Evolutionary conservation across 1,139 yeast species (phyloP).

Genomic region (Kodamaea sp.): DNA sequence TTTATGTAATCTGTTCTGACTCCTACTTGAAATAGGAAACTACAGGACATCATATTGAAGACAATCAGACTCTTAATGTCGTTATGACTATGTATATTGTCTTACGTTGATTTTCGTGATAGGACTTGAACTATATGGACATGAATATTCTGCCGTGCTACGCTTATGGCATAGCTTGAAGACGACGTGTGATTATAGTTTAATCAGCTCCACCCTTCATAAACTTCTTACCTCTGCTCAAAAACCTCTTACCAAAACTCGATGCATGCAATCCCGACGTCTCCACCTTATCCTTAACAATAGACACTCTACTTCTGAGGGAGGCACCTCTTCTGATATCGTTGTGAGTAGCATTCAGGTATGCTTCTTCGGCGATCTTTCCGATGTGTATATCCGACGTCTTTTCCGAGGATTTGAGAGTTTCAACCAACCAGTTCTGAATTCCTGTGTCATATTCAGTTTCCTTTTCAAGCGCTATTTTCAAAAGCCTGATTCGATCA

Average conservation of each 20-base stretch:
- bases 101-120: too few species aligned
- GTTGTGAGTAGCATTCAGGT: slow-evolving; percentile 48
- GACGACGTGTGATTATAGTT: too few species aligned
- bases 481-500: slow-evolving; percentile 42
- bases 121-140: too few species aligned
- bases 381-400: slow-evolving; percentile 46
- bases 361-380: slow-evolving; percentile 46
- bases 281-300: slow-evolving; percentile 48
- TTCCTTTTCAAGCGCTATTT: slow-evolving; percentile 45
- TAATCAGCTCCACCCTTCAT: slow-evolving; percentile 31
- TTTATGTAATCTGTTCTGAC: too few species aligned
- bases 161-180: too few species aligned
- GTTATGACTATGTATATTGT: too few species aligned
- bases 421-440: slow-evolving; percentile 46
- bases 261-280: slow-evolving; percentile 45
- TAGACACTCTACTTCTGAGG: slow-evolving; percentile 42
- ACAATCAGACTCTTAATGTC: too few species aligned
- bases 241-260: slow-evolving; percentile 44
- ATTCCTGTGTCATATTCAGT: slow-evolving; percentile 46
- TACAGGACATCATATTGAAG: too few species aligned
- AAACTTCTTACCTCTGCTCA: slow-evolving; percentile 43
- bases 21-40: too few species aligned
- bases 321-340: slow-evolving; percentile 46
- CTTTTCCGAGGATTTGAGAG: slow-evolving; percentile 37
- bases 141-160: too few species aligned